Percentiles rank a stretch among this genome's conserved stretches.
phyloP scores from a whole-genome alignment of 2,329 filamentous ascomycete species.

The Diaporthe caulivora region DNA sequence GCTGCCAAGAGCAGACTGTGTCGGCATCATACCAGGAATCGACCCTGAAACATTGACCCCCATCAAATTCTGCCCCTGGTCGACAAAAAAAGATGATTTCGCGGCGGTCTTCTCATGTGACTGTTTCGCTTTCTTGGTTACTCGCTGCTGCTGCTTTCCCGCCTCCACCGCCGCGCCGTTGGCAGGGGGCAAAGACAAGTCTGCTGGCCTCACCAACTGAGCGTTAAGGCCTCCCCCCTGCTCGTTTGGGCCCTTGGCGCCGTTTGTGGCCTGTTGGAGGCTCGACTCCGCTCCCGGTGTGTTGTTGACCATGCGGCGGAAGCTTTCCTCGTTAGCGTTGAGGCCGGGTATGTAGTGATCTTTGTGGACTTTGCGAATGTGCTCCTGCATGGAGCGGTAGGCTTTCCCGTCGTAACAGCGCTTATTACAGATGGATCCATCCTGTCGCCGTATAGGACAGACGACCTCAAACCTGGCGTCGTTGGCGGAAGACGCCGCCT shows the following conservation, averaged over 20 bases:
- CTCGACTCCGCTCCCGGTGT: slow-evolving; percentile 63
- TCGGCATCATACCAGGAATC: background rate
- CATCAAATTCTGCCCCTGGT: background rate
- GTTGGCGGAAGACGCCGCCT: slow-evolving; percentile 2
- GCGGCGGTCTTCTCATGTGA: slow-evolving; percentile 12
- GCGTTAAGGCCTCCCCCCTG: background rate
- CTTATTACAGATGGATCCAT: slow-evolving; percentile 34
- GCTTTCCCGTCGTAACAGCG: slow-evolving; percentile 36
- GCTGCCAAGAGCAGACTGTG: slow-evolving; percentile 17
- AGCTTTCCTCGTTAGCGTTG: slow-evolving; percentile 97
- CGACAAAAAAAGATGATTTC: slow-evolving; percentile 27
- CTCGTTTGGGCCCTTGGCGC: slow-evolving; percentile 71
- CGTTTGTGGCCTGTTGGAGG: slow-evolving; percentile 1
- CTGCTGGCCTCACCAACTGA: slow-evolving; percentile 19
- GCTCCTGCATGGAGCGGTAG: slow-evolving; percentile 99
- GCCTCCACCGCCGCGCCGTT: background rate
- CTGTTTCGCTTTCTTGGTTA: slow-evolving; percentile 18
- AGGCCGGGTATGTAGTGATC: slow-evolving; percentile 98
- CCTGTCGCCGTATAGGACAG: slow-evolving; percentile 32
- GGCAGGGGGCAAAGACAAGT: slow-evolving; percentile 21
- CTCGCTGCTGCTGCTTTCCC: slow-evolving; percentile 10
- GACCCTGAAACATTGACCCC: background rate
- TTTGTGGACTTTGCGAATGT: slow-evolving; percentile 96
- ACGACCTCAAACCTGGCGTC: slow-evolving; percentile 27
- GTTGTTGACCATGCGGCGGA: slow-evolving; percentile 94